Evolutionary conservation across 371 early-diverging fungal species (phyloP).

Genomic region (Mortierella sp.): DNA sequence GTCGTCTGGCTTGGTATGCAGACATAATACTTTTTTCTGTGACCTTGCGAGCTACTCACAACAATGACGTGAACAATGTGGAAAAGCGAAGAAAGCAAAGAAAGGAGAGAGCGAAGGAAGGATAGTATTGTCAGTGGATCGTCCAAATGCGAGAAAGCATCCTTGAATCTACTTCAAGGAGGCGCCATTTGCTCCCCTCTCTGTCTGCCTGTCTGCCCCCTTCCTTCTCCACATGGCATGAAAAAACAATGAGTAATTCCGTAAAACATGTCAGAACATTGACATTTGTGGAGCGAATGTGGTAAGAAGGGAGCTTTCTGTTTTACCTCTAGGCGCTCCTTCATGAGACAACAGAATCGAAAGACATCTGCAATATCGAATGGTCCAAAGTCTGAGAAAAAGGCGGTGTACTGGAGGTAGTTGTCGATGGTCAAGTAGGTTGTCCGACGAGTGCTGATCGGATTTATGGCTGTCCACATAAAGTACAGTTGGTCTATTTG

Average conservation of each 20-base stretch:
- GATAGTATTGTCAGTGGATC: conserved; percentile 8
- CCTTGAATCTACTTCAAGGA: not conserved
- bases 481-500: conserved; percentile 50
- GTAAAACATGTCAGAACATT: not conserved
- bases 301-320: conserved; percentile 27
- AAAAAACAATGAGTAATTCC: not conserved
- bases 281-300: not conserved
- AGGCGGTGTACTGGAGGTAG: conserved; percentile 48
- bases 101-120: conserved; percentile 3
- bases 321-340: conserved; percentile 61
- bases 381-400: conserved; percentile 73
- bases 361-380: conserved; percentile 69
- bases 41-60: conserved; percentile 57
- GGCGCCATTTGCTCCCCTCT: not conserved
- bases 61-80: not conserved
- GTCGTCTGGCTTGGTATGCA: conserved; percentile 63
- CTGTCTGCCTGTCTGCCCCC: not conserved
- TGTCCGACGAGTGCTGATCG: conserved; percentile 27
- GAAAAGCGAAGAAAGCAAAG: not conserved
- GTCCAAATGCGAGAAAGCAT: not conserved
- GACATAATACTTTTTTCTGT: conserved; percentile 62
- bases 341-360: conserved; percentile 67
- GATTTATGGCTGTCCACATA: conserved; percentile 30
- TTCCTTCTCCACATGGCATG: not conserved
- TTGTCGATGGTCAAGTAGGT: conserved; percentile 55